Percentiles rank a stretch among this genome's conserved stretches.
These are phyloP conservation scores for Aureobasidium sp. DNA, from an alignment of 2,329 filamentous ascomycete genomes.

Conservation along the genomic window DNA sequence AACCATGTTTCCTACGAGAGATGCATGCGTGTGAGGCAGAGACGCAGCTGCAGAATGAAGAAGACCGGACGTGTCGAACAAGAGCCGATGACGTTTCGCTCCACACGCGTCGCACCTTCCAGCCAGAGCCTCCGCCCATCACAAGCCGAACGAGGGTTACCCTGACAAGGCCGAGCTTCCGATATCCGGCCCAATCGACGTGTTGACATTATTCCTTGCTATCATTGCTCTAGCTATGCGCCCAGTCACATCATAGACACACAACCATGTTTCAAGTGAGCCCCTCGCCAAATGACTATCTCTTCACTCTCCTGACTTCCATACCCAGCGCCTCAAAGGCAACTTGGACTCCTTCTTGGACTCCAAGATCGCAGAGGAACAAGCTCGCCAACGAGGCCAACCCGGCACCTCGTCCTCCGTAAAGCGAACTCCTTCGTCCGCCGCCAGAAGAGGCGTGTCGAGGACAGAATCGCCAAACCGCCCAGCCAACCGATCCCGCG, in stretches of 20 bases:
- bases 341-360: constrained; percentile 31
- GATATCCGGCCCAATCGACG: neutral
- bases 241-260: neutral
- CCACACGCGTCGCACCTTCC: neutral
- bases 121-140: neutral
- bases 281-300: neutral
- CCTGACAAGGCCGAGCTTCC: neutral
- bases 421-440: constrained; percentile 30
- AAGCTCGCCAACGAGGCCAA: constrained; percentile 38
- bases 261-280: constrained; percentile 10
- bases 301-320: neutral
- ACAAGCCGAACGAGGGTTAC: neutral
- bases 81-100: neutral
- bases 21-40: constrained; percentile 1
- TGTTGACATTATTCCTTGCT: neutral
- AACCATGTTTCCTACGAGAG: constrained; percentile 51
- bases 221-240: neutral
- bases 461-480: constrained; percentile 26
- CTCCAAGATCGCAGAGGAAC: constrained; percentile 47
- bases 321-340: constrained; percentile 25
- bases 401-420: constrained; percentile 29
- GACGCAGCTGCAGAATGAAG: neutral
- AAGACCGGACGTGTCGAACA: neutral
- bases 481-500: constrained; percentile 25
- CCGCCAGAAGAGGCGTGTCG: constrained; percentile 30